Base-by-base conservation (phyloP, 345 rosid genomes). In the Moricandia arvensis region DNA sequence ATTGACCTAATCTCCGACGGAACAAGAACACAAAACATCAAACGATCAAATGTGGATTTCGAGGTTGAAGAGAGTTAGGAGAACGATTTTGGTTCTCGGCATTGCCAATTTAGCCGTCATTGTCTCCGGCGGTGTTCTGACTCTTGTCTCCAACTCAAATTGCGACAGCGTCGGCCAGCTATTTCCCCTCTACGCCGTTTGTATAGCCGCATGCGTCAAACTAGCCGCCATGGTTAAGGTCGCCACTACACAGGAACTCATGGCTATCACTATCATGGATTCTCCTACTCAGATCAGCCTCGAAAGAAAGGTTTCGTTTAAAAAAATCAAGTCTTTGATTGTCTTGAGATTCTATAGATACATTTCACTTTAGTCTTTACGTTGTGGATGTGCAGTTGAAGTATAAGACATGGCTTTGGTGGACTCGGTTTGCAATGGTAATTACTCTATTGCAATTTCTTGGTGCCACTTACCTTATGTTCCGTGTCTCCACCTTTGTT, bases 401-500 rank as follows among this genome's bases (percentile, higher is more conserved):
- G 82, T 94, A 94, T 81, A 86, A 81, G 82, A 84, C 82, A 15
- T 94, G 96, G 98, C 86, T 88, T 43, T 77, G 96, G 88, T 91
- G 97, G 95, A 82, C 89, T 49, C 82, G 96, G 18, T 83, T 89
- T 34, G 83, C 88, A 3, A 76, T 83, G 75, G 79, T 83, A 75
- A 73, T 94, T 66, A 83, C 95, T 24, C 45, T 86, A 27, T 65
- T 90, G 83, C 98, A 94, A 76, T 74, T 87, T 65, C 15, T 80
- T 64, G 81, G 86, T 72, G 95, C 95, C 58, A 69, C 84, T 72
- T 91, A 86, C 78, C 92, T 91, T 66, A 47, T 87, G 75, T 76
- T 82, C 77, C 71, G 57, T 59, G 83, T 89, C 74, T 80, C 82
- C 60, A 75, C 64, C 66, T 86, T 76, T 82, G 73, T 77, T 80